Percentiles rank a stretch among this genome's conserved stretches.
These are phyloP conservation scores for Tetracladium setigerum DNA, from an alignment of 495 filamentous ascomycete species.

Conservation along the genomic window DNA sequence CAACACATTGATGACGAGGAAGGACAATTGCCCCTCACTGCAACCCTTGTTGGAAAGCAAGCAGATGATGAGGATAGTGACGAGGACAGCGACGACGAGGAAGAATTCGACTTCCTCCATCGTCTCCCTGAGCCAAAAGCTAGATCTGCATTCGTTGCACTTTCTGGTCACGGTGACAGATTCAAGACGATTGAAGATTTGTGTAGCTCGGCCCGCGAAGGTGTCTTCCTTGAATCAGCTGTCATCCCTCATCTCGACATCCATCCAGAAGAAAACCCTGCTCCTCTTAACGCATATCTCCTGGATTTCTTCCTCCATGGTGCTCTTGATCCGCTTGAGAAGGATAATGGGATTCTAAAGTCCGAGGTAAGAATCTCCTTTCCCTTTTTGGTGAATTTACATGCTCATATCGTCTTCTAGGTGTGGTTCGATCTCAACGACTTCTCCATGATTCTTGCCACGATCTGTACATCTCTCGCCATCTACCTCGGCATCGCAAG, in stretches of 20 bases:
- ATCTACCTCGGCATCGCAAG: constrained; percentile 32
- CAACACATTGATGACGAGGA: constrained; percentile 45
- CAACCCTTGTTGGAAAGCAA: constrained; percentile 31
- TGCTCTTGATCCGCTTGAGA: constrained; percentile 42
- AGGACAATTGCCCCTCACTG: constrained; percentile 54
- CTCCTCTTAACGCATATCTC: constrained; percentile 63
- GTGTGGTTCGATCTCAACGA: constrained; percentile 36
- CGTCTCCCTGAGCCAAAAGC: constrained; percentile 29
- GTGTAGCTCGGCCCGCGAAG: constrained; percentile 50
- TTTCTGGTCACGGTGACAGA: constrained; percentile 57
- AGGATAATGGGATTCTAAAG: constrained; percentile 50
- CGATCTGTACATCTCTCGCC: constrained; percentile 50
- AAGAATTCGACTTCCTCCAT: constrained; percentile 7
- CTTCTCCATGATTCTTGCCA: constrained; percentile 62
- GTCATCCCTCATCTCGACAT: constrained; percentile 59
- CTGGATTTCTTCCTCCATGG: constrained; percentile 72
- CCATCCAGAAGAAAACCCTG: constrained; percentile 39
- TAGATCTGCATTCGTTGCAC: constrained; percentile 59
- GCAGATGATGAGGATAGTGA: not conserved
- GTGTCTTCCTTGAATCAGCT: constrained; percentile 64
- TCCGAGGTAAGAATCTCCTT: constrained; percentile 64
- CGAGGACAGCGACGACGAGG: not conserved
- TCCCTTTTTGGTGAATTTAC: constrained; percentile 49
- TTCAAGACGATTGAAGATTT: constrained; percentile 58
- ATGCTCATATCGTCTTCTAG: constrained; percentile 49